phyloP scores from a whole-genome alignment of 306 rosid species.

The Acacia melanoxylon region DNA sequence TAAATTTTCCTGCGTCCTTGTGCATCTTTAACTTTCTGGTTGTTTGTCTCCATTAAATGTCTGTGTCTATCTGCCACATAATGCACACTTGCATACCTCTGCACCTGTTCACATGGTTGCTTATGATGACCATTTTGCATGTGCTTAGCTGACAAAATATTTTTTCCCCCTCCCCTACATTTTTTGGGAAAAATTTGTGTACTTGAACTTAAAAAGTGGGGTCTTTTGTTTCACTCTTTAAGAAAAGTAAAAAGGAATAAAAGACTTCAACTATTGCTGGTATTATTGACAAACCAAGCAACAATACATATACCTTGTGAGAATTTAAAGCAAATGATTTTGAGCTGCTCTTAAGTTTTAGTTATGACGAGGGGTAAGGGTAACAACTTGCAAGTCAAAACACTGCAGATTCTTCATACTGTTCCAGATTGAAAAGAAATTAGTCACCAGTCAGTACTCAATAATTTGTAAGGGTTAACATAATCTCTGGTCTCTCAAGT shows the following conservation, averaged over 20 bases:
- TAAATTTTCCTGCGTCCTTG: conserved; percentile 22
- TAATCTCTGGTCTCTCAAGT: too few species aligned
- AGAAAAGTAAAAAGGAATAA: neutral
- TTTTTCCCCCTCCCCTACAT: neutral
- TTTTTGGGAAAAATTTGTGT: neutral
- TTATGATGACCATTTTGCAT: conserved; percentile 20
- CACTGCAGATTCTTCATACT: neutral
- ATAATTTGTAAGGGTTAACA: too few species aligned
- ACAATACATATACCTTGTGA: neutral
- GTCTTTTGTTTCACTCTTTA: neutral
- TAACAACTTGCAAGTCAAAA: neutral
- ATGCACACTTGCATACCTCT: neutral
- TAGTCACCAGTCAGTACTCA: neutral
- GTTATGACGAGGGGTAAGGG: too few species aligned
- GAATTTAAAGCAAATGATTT: neutral
- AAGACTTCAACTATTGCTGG: neutral
- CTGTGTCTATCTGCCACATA: neutral
- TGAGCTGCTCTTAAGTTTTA: neutral
- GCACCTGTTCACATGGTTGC: conserved; percentile 34
- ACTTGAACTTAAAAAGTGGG: neutral
- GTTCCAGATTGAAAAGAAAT: neutral
- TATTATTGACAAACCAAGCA: neutral
- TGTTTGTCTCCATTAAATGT: conserved; percentile 7
- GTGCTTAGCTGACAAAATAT: conserved; percentile 21
- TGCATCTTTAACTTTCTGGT: neutral